These are phyloP conservation scores for Fusarium coffeatum DNA, from an alignment of 2,329 filamentous ascomycete genomes.

Conservation along the genomic window DNA sequence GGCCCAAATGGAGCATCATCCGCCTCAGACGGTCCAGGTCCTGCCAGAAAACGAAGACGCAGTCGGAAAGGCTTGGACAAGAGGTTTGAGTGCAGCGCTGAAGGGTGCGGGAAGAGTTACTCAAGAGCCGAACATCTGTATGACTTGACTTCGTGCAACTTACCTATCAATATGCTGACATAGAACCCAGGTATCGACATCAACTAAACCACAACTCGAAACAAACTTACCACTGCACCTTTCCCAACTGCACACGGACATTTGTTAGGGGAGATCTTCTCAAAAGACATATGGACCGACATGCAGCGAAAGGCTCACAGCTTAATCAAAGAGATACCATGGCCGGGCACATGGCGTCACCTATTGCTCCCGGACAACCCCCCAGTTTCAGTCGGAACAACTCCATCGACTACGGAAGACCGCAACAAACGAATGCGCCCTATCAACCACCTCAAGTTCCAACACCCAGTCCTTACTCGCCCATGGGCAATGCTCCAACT, in stretches of 20 bases:
- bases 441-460: constrained; percentile 61
- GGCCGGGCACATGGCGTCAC: constrained; percentile 51
- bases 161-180: constrained; percentile 19
- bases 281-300: constrained; percentile 83
- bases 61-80: constrained; percentile 85
- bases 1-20: constrained; percentile 59
- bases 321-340: constrained; percentile 76
- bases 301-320: constrained; percentile 82
- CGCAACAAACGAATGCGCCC: constrained; percentile 55
- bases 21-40: constrained; percentile 64
- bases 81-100: constrained; percentile 84
- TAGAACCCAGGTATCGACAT: constrained; percentile 75
- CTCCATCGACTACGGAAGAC: constrained; percentile 55
- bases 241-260: constrained; percentile 86
- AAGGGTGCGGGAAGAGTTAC: constrained; percentile 94
- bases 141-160: constrained; percentile 48
- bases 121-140: constrained; percentile 95
- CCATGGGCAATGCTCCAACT: constrained; percentile 59
- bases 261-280: constrained; percentile 96
- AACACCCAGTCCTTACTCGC: constrained; percentile 60
- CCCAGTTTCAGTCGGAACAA: constrained; percentile 59
- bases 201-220: constrained; percentile 97
- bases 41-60: constrained; percentile 74
- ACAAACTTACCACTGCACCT: constrained; percentile 94
- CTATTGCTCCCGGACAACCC: constrained; percentile 59